A percentile compares a stretch with the other conserved stretches of the same genome.
phyloP scores from a whole-genome alignment of 2,329 filamentous ascomycete species.

The Penicillium sp. region DNA sequence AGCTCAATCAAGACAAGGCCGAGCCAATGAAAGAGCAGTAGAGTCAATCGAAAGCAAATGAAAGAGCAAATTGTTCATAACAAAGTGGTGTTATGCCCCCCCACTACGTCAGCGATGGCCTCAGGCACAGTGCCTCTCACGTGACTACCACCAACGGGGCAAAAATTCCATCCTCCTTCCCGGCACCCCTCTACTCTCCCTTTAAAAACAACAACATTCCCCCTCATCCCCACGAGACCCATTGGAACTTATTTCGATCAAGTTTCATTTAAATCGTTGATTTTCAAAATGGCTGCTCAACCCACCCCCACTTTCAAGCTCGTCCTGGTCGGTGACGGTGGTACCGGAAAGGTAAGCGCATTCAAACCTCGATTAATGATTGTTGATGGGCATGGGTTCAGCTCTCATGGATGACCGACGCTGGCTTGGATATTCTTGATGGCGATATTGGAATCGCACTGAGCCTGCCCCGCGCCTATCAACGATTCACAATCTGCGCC shows the following conservation, averaged over 20 bases:
- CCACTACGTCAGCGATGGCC: slow-evolving; percentile 24
- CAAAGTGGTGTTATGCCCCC: neutral
- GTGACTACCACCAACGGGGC: slow-evolving; percentile 23
- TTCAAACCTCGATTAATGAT: slow-evolving; percentile 1
- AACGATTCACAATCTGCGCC: slow-evolving; percentile 29
- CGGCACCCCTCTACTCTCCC: slow-evolving; percentile 26
- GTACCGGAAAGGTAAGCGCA: slow-evolving; percentile 90
- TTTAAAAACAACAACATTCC: slow-evolving; percentile 23
- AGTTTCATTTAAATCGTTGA: slow-evolving; percentile 12
- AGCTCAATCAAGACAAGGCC: neutral
- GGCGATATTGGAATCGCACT: neutral
- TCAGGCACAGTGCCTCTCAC: slow-evolving; percentile 20
- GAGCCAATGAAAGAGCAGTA: neutral
- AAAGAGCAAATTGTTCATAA: no score
- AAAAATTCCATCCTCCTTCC: slow-evolving; percentile 34
- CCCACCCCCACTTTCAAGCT: slow-evolving; percentile 92
- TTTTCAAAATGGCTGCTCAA: slow-evolving; percentile 61
- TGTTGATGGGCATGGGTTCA: slow-evolving; percentile 6
- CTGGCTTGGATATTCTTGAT: neutral
- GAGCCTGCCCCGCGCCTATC: slow-evolving; percentile 26
- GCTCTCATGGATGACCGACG: neutral
- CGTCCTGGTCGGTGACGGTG: slow-evolving; percentile 98
- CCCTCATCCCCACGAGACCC: slow-evolving; percentile 24
- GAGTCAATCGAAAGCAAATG: no score
- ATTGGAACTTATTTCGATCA: slow-evolving; percentile 11